phyloP scores from a whole-genome alignment of 2,329 filamentous ascomycete species.

The Colletotrichum coccodes region DNA sequence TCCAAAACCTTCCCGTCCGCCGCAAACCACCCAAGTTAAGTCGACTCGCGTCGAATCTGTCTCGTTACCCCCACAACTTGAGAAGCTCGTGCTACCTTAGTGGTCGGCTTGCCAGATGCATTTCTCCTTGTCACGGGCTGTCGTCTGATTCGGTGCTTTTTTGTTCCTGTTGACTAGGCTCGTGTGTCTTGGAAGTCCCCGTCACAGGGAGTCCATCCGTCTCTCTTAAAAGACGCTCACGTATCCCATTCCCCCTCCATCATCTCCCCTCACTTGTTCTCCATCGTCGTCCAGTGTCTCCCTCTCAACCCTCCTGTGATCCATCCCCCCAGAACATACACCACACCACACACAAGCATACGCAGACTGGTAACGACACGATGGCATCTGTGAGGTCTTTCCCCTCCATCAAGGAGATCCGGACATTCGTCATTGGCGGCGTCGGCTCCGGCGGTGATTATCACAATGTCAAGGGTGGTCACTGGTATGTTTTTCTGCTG shows the following conservation, averaged over 20 bases:
- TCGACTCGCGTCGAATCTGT: background rate
- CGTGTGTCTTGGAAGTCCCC: conserved; percentile 15
- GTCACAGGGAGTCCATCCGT: background rate
- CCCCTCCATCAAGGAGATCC: conserved; percentile 79
- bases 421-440: conserved; percentile 78
- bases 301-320: conserved; percentile 29
- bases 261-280: background rate
- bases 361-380: conserved; percentile 7
- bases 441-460: conserved; percentile 77
- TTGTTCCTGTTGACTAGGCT: conserved; percentile 7
- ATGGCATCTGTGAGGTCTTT: conserved; percentile 68
- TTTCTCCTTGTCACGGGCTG: background rate
- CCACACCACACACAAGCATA: background rate
- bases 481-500: conserved; percentile 62
- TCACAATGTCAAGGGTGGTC: conserved; percentile 85
- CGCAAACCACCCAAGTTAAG: conserved; percentile 4
- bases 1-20: conserved; percentile 13
- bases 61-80: background rate
- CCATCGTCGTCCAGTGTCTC: background rate
- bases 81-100: background rate
- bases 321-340: conserved; percentile 4
- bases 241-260: conserved; percentile 9
- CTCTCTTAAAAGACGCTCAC: conserved; percentile 17
- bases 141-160: conserved; percentile 8
- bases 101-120: background rate